phyloP scores from a whole-genome alignment of 176 grass and related monocot genomes.

The Oryza longistaminata region DNA sequence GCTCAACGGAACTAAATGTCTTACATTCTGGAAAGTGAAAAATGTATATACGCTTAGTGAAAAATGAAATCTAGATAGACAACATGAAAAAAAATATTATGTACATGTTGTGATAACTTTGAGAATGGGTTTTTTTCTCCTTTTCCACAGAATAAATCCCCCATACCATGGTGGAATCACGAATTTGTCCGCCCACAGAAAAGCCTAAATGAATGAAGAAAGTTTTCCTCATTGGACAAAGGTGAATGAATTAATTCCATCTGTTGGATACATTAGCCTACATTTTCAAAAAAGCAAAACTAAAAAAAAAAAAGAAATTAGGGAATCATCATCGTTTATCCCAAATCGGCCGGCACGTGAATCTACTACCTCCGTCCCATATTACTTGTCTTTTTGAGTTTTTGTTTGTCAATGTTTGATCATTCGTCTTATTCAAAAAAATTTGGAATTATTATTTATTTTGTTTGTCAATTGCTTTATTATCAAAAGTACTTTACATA shows the following conservation, averaged over 20 bases:
- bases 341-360: not conserved
- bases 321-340: conserved; percentile 15
- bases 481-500: no score
- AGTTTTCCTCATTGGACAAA: not conserved
- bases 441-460: no score
- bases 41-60: no score
- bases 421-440: no score
- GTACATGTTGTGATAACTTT: not conserved
- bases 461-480: no score
- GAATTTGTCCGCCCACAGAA: conserved; percentile 12
- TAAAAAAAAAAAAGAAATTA: no score
- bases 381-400: no score
- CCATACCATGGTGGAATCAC: not conserved
- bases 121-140: not conserved
- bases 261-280: not conserved
- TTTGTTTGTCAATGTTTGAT: no score
- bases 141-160: not conserved
- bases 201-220: not conserved
- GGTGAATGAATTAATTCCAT: conserved; percentile 12
- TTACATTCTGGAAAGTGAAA: no score
- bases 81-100: not conserved
- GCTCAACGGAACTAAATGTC: no score
- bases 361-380: no score
- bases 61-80: not conserved
- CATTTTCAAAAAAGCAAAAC: not conserved